Conservation (phyloP, 176 grass and related monocot genomes). For the Musa troglodytarum region DNA sequence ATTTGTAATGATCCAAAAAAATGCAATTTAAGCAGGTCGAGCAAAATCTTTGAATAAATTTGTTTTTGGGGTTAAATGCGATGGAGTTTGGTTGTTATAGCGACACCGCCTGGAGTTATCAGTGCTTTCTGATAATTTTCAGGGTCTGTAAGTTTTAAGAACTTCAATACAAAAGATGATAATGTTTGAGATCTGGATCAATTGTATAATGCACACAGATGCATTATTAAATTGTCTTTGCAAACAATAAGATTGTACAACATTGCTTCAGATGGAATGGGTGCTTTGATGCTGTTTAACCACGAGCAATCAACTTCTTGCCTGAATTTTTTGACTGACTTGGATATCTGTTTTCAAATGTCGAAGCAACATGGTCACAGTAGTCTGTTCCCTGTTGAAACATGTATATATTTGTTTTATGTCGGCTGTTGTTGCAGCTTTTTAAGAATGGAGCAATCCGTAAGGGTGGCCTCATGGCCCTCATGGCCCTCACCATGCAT, state of each 20-base stretch:
- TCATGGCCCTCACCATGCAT: background rate
- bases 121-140: background rate
- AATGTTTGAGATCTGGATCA: no score
- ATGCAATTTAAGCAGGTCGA: no score
- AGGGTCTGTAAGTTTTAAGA: background rate
- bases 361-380: background rate
- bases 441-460: background rate
- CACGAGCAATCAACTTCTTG: no score
- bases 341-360: background rate
- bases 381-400: background rate
- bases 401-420: background rate
- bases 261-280: no score
- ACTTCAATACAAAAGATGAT: no score
- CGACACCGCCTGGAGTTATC: background rate
- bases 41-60: no score
- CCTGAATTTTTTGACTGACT: background rate
- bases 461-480: background rate
- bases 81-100: background rate
- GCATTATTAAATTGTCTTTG: no score
- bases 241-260: no score
- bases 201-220: no score
- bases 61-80: background rate
- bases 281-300: no score
- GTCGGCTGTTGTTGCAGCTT: background rate
- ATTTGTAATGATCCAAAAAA: no score